Evolutionary conservation across 2,329 filamentous ascomycete genomes (phyloP).

Genomic region (Pseudohalonectria lignicola): DNA sequence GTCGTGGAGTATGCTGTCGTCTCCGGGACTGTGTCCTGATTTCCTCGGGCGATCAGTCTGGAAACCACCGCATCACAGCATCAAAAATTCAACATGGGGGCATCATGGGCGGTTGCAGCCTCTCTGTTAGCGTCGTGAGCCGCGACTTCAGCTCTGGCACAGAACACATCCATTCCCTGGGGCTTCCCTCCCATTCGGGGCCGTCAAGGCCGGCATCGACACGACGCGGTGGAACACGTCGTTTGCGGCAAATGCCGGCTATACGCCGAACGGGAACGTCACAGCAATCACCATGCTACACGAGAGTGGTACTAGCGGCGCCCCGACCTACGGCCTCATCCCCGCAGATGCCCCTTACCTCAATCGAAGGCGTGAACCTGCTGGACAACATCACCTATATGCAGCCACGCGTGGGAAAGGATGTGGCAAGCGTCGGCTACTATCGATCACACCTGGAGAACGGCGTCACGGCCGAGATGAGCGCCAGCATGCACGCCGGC

Average conservation of each 20-base stretch:
- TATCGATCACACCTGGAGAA: slow-evolving; percentile 46
- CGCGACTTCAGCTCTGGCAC: too few relatives aligned
- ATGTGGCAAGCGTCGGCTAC: slow-evolving; percentile 45
- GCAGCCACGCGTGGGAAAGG: slow-evolving; percentile 24
- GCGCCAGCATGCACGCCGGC: slow-evolving; percentile 43
- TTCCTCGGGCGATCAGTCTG: too few relatives aligned
- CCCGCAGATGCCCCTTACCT: slow-evolving; percentile 43
- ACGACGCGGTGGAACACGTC: slow-evolving; percentile 15
- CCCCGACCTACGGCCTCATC: slow-evolving; percentile 59
- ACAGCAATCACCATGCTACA: slow-evolving; percentile 54
- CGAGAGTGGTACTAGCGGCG: slow-evolving; percentile 56
- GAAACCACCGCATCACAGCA: too few relatives aligned
- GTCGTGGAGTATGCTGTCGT: too few relatives aligned
- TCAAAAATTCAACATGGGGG: too few relatives aligned
- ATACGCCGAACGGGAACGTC: slow-evolving; percentile 33
- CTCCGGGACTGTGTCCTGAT: too few relatives aligned
- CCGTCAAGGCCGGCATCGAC: slow-evolving; percentile 32
- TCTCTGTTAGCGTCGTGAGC: too few relatives aligned
- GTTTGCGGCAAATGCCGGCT: slow-evolving; percentile 22
- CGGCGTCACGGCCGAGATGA: slow-evolving; percentile 45
- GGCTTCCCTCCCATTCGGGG: slow-evolving; percentile 29
- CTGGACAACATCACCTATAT: slow-evolving; percentile 36
- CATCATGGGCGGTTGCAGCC: too few relatives aligned
- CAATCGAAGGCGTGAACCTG: slow-evolving; percentile 32
- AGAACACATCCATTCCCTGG: too few relatives aligned